These are phyloP conservation scores for Mycena amicta DNA, from an alignment of 768 basidiomycete species.

Conservation along the genomic window DNA sequence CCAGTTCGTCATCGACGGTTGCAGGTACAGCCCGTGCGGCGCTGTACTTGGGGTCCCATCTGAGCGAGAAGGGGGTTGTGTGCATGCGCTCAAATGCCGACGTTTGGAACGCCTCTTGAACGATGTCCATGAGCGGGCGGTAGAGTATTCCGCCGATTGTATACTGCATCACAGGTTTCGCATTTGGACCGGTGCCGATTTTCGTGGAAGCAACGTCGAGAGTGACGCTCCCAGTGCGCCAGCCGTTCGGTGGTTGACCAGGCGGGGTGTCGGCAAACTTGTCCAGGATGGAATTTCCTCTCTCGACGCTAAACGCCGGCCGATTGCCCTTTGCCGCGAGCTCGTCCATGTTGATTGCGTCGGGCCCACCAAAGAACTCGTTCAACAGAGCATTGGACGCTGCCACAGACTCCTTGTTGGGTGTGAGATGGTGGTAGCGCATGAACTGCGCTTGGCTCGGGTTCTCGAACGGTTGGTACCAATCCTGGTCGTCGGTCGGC, in stretches of 20 bases:
- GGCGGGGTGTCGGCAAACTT: neutral
- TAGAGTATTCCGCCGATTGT: constrained; percentile 32
- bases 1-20: neutral
- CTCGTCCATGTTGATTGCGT: neutral
- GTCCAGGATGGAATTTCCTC: constrained; percentile 23
- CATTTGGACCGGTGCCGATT: constrained; percentile 27
- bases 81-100: constrained; percentile 14
- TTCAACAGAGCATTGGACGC: neutral
- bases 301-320: constrained; percentile 19
- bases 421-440: constrained; percentile 23
- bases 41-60: neutral
- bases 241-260: constrained; percentile 21
- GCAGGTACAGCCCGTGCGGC: neutral
- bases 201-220: neutral
- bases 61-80: constrained; percentile 16
- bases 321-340: constrained; percentile 17
- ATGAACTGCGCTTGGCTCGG: constrained; percentile 18
- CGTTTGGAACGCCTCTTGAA: constrained; percentile 23
- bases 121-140: constrained; percentile 25
- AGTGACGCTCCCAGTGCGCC: constrained; percentile 16
- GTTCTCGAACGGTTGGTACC: constrained; percentile 26
- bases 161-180: constrained; percentile 14
- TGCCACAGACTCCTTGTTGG: neutral
- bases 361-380: neutral
- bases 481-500: neutral